A percentile compares a stretch with the other conserved stretches of the same genome.
phyloP scores from a whole-genome alignment of 2,329 filamentous ascomycete genomes.

The Cordyceps cateniannulata region DNA sequence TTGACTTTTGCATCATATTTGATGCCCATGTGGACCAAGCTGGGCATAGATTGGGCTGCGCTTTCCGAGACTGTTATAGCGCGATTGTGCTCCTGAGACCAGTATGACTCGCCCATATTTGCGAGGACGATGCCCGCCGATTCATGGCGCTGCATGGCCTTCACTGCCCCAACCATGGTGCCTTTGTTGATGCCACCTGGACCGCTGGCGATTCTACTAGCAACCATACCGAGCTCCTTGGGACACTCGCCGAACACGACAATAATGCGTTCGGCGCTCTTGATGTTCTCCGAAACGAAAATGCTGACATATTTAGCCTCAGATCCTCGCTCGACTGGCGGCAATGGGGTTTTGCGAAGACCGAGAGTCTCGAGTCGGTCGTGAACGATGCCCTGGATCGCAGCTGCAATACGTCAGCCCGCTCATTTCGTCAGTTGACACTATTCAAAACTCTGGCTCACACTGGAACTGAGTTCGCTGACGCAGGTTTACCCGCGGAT shows the following conservation, averaged over 20 bases:
- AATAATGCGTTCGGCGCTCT: slow-evolving; percentile 55
- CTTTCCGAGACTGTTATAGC: slow-evolving; percentile 55
- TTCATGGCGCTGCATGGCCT: slow-evolving; percentile 32
- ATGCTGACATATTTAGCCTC: slow-evolving; percentile 58
- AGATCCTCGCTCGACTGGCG: slow-evolving; percentile 30
- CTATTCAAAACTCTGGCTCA: slow-evolving; percentile 16
- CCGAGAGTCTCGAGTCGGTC: slow-evolving; percentile 56
- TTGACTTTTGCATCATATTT: slow-evolving; percentile 51
- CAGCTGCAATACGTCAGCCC: slow-evolving; percentile 39
- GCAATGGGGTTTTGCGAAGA: slow-evolving; percentile 55
- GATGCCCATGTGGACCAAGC: slow-evolving; percentile 52
- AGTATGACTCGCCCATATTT: slow-evolving; percentile 71
- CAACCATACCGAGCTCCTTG: slow-evolving; percentile 70
- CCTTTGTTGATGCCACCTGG: slow-evolving; percentile 62
- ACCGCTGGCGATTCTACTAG: slow-evolving; percentile 60
- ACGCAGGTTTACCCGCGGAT: slow-evolving; percentile 68
- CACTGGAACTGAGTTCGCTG: slow-evolving; percentile 67
- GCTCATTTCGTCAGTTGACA: not conserved
- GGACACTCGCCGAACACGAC: slow-evolving; percentile 66
- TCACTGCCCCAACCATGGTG: slow-evolving; percentile 60
- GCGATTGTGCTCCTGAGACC: slow-evolving; percentile 59
- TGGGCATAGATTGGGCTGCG: slow-evolving; percentile 52
- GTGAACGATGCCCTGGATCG: slow-evolving; percentile 53
- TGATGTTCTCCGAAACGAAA: slow-evolving; percentile 48
- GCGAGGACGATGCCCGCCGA: slow-evolving; percentile 60